Percentiles rank a stretch among this genome's conserved stretches.
Conservation (phyloP, 305 asterid species). For the Fraxinus sp. region DNA sequence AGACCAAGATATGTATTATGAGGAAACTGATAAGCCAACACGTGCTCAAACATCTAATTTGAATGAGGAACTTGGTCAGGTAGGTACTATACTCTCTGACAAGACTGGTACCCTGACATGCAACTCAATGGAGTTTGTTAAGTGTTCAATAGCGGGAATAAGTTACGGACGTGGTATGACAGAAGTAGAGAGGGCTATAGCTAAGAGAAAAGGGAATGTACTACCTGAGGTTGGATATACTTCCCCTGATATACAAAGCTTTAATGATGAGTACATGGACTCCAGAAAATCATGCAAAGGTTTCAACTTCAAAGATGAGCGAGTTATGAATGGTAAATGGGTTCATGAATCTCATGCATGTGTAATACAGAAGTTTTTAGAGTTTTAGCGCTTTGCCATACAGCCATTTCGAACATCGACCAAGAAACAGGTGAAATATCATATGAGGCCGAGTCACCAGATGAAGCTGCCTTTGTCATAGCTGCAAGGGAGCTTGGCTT, state of each 20-base stretch:
- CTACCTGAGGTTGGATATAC: conserved; percentile 33
- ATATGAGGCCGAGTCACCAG: conserved; percentile 97
- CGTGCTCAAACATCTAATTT: conserved; percentile 89
- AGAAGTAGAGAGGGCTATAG: conserved; percentile 85
- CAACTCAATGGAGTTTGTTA: conserved; percentile 96
- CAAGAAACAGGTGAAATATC: conserved; percentile 58
- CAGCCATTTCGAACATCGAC: conserved; percentile 85
- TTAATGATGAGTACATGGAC: conserved; percentile 20
- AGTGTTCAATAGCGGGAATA: conserved; percentile 80
- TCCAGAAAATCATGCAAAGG: conserved; percentile 62
- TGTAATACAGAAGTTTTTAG: conserved; percentile 71
- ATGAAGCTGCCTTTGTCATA: conserved; percentile 95
- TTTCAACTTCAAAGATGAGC: conserved; percentile 79
- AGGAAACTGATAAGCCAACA: conserved; percentile 75
- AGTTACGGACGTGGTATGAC: conserved; percentile 90
- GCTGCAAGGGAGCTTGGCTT: conserved; percentile 95
- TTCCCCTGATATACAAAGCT: conserved; percentile 26
- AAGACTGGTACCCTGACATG: conserved; percentile 95
- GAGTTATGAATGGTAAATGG: conserved; percentile 86
- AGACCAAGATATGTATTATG: conserved; percentile 81
- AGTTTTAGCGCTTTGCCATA: conserved; percentile 88
- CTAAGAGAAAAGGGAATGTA: conserved; percentile 53
- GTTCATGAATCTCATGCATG: conserved; percentile 54
- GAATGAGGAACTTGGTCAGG: conserved; percentile 95
- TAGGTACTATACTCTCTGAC: conserved; percentile 83